Percentiles rank a stretch among this genome's conserved stretches.
phyloP scores from a whole-genome alignment of 495 filamentous ascomycete species.

The Collariella sp. region DNA sequence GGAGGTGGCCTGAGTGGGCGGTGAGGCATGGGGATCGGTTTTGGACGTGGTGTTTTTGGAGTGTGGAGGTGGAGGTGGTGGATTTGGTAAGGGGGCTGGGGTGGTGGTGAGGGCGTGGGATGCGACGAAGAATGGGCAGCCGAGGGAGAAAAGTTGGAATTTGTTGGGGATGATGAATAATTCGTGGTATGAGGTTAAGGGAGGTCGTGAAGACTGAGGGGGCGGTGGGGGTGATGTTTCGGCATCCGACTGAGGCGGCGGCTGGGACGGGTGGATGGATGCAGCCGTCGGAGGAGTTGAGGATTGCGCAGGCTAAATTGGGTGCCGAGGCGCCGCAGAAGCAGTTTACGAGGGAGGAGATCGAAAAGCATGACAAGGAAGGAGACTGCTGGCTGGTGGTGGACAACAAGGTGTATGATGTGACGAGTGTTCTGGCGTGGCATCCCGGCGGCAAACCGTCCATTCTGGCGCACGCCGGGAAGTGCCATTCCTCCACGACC shows the following conservation, averaged over 20 bases:
- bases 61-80: constrained; percentile 9
- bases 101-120: constrained; percentile 5
- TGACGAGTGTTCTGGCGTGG: constrained; percentile 59
- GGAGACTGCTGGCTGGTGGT: constrained; percentile 64
- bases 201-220: neutral
- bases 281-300: constrained; percentile 9
- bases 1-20: constrained; percentile 4
- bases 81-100: constrained; percentile 2
- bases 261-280: constrained; percentile 10
- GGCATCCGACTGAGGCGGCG: constrained; percentile 11
- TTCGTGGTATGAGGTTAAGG: constrained; percentile 11
- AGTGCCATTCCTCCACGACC: constrained; percentile 8
- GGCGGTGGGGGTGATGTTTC: neutral
- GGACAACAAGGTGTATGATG: constrained; percentile 64
- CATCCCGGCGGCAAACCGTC: constrained; percentile 58
- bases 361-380: constrained; percentile 55
- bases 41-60: constrained; percentile 14
- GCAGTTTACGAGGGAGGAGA: constrained; percentile 25
- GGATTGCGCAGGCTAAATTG: constrained; percentile 5
- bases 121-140: constrained; percentile 8
- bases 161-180: constrained; percentile 16
- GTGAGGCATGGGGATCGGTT: constrained; percentile 12
- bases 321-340: constrained; percentile 1
- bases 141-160: constrained; percentile 5
- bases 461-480: constrained; percentile 8